Base-by-base conservation (phyloP, 2,329 filamentous ascomycete genomes). In the Botrytis hyacinthi region DNA sequence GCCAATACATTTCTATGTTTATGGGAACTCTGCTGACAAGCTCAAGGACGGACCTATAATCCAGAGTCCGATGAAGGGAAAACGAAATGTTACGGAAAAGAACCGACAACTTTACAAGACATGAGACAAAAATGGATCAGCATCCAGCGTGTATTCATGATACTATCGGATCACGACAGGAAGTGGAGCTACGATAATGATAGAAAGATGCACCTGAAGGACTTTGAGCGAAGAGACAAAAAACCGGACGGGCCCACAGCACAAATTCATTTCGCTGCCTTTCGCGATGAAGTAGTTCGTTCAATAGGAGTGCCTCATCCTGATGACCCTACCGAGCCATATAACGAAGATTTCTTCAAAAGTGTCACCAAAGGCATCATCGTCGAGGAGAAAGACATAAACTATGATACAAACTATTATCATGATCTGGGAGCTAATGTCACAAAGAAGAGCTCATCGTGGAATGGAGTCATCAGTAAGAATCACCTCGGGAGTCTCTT, bases 41-140 rank as follows among this genome's bases (percentile, higher is more conserved):
- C 3, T 32, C 4, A 18, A 71, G 70, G 9, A 12, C 9, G 29
- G 40, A 57, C 35, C 14, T 10, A 65, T 35, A 35, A 71, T 40
- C 35, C 59, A 18, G 2, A 71, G 12, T 42, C 40, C 5, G 10
- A 44, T 7, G n/a, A 35, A 48, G 69, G 26, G 12, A 35, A 71
- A 40, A 37, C 12, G 20, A 62, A 29, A 14, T 54, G 42, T 32
- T 3, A 29, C 20, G 69, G 32, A 51, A 71, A 62, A 37, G 57
- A 71, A 26, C 10, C 20, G 12, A 2, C 18, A 35, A n/a, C 51
- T 20, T 22, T 42, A 20, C 10, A 18, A 46, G 10, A 60, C 10
- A 62, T 71, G 42, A 16, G 48, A n/a, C 37, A 48, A 26, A 32
- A 40, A 18, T 71, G 70, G 70, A 71, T 26, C 40, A 29, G 32